A percentile compares a stretch with the other conserved stretches of the same genome.
These are phyloP conservation scores for Fusarium sp. DNA, from an alignment of 2,329 filamentous ascomycete genomes.

Conservation along the genomic window DNA sequence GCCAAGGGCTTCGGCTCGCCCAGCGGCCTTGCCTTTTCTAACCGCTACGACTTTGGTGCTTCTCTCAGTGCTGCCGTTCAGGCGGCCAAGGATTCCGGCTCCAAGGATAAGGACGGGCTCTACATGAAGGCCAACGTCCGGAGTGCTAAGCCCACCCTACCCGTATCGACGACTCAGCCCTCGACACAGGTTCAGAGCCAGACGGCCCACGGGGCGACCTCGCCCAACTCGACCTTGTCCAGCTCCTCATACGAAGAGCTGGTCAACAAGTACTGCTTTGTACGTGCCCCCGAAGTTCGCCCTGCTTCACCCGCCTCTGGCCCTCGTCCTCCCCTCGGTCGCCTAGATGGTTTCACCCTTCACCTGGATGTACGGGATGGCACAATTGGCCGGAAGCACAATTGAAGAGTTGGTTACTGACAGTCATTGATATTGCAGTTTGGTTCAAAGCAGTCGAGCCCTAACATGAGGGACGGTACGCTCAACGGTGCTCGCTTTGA, in stretches of 20 bases:
- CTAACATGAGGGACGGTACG: slow-evolving; percentile 61
- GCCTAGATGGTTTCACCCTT: slow-evolving; percentile 22
- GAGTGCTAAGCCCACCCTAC: slow-evolving; percentile 39
- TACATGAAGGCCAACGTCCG: slow-evolving; percentile 64
- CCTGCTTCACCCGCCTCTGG: slow-evolving; percentile 39
- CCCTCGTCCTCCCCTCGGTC: slow-evolving; percentile 33
- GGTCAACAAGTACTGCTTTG: slow-evolving; percentile 99
- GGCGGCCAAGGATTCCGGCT: slow-evolving; percentile 72
- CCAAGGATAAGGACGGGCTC: slow-evolving; percentile 68
- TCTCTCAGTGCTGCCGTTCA: slow-evolving; percentile 87
- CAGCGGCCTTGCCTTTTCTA: slow-evolving; percentile 82
- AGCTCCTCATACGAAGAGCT: slow-evolving; percentile 96
- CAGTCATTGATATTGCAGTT: slow-evolving; percentile 59
- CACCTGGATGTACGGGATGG: slow-evolving; percentile 31
- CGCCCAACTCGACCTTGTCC: slow-evolving; percentile 70
- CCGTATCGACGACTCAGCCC: slow-evolving; percentile 37
- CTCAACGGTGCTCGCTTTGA: slow-evolving; percentile 54
- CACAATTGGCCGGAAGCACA: slow-evolving; percentile 25
- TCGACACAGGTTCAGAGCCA: slow-evolving; percentile 26
- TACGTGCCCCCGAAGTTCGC: slow-evolving; percentile 73
- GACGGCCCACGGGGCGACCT: slow-evolving; percentile 57
- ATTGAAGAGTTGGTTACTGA: slow-evolving; percentile 53
- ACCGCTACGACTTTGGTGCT: slow-evolving; percentile 96
- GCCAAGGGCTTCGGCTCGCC: slow-evolving; percentile 62
- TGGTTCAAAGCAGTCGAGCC: slow-evolving; percentile 68